Base-by-base conservation (phyloP, 2,329 filamentous ascomycete species). In the Venturia asperata region DNA sequence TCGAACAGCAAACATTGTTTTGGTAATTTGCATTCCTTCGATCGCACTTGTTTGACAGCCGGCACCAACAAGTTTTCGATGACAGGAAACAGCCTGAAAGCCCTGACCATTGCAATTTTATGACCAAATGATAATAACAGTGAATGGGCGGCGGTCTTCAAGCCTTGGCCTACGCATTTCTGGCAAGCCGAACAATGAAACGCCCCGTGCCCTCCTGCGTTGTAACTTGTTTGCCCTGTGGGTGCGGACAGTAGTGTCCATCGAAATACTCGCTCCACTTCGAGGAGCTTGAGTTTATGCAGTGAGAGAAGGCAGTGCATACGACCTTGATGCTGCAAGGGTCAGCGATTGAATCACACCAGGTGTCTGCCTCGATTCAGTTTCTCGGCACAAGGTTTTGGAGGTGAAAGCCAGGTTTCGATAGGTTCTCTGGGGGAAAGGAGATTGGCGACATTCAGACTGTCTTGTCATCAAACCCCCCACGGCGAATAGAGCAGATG, bases 91-190 rank as follows among this genome's bases (percentile, higher is more conserved):
- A 58, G 30, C 30, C 30, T 34, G 30, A 34, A 5, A 58, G 52
- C 52, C 52, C 52, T 58, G 52, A 30, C 7, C 52, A 15, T 58
- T 58, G 30, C 52, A 37, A 37, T n/a, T n/a, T n/a, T n/a, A n/a
- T n/a, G n/a, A n/a, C n/a, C n/a, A n/a, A n/a, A n/a, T n/a, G n/a
- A n/a, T n/a, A n/a, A n/a, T n/a, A n/a, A n/a, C n/a, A n/a, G n/a
- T n/a, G n/a, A n/a, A n/a, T 10, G 9, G 45, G 45, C n/a, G 24
- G 24, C 24, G 24, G n/a, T 11, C 45, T 49, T 24, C n/a, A 6
- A 24, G 21, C 21, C 45, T 10, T 49, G 45, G n/a, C 10, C 9
- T n/a, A 15, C 5, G 17, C 13, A 45, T 42, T 11, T 21, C 10
- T 5, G 15, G 21, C 49, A 34, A 34, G 27, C 49, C 24, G 49